Conservation (phyloP, 163 green algal species). For the Chlamydomonas reinhardtii region DNA sequence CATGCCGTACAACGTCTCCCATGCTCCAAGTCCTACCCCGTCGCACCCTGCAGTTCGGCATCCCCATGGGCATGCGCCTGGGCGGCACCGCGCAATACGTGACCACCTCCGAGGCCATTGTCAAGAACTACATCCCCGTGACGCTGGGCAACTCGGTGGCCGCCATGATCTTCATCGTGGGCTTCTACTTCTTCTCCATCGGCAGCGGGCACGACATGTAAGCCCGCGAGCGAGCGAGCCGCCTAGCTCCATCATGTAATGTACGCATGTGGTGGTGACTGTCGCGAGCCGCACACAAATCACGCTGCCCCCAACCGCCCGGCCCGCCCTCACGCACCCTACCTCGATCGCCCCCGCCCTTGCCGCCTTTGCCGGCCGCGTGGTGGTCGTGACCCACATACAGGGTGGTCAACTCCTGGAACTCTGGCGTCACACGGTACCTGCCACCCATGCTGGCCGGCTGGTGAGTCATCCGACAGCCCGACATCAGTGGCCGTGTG, state of each 20-base stretch:
- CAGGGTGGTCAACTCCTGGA: background rate
- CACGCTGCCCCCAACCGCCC: too few relatives aligned
- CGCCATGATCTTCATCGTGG: conserved; percentile 31
- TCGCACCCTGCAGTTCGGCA: conserved; percentile 61
- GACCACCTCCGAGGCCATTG: conserved; percentile 29
- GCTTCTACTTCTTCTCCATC: conserved; percentile 40
- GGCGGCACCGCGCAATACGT: conserved; percentile 61
- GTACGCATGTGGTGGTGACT: too few relatives aligned
- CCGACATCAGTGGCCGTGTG: too few relatives aligned
- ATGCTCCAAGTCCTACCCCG: too few relatives aligned
- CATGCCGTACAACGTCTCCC: too few relatives aligned
- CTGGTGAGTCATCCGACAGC: background rate
- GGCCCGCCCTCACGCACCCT: too few relatives aligned
- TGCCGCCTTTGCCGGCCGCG: too few relatives aligned
- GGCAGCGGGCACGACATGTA: conserved; percentile 18
- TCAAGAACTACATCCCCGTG: conserved; percentile 78
- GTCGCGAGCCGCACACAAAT: too few relatives aligned
- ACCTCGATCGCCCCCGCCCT: too few relatives aligned
- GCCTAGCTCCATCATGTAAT: too few relatives aligned
- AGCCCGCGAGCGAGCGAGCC: background rate
- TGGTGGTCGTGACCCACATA: background rate
- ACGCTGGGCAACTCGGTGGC: conserved; percentile 83
- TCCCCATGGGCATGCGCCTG: conserved; percentile 72
- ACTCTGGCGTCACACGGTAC: background rate
- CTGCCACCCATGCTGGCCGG: background rate